Conservation (phyloP, 1,284 basidiomycete species). For the Ustilago tritici region DNA sequence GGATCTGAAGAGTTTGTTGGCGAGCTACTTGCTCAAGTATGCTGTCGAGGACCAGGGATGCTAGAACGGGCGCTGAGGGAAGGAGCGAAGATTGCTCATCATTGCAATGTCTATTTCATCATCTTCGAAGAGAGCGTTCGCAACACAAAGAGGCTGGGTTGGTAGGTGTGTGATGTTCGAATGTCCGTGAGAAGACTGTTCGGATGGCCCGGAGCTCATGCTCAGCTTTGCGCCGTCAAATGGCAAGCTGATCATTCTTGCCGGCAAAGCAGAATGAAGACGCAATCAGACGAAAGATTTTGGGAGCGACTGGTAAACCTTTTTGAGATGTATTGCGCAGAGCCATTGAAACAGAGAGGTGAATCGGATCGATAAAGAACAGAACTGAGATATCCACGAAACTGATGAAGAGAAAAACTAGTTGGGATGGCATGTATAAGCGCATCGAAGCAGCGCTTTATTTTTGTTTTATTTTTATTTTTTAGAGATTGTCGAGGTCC, state of each 20-base stretch:
- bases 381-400: not conserved
- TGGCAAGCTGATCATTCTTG: not conserved
- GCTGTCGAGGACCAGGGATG: not conserved
- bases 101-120: not conserved
- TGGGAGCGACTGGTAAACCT: not conserved
- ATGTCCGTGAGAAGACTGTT: not conserved
- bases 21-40: conserved; percentile 14
- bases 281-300: not conserved
- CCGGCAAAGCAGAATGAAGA: not conserved
- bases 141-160: not conserved
- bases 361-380: not conserved
- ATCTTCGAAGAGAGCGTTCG: not conserved
- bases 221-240: not conserved
- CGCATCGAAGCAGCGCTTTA: not conserved
- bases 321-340: conserved; percentile 2
- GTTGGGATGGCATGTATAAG: not conserved
- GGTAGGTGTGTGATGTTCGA: not conserved
- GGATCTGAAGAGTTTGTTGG: conserved; percentile 19
- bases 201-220: not conserved
- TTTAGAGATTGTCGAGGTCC: conserved; percentile 62
- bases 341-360: conserved; percentile 1
- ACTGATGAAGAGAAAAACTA: not conserved
- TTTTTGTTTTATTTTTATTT: too few species aligned
- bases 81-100: not conserved
- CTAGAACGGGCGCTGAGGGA: not conserved